Evolutionary conservation across 2,329 filamentous ascomycete species (phyloP).

Genomic region (Hirsutella thompsonii): DNA sequence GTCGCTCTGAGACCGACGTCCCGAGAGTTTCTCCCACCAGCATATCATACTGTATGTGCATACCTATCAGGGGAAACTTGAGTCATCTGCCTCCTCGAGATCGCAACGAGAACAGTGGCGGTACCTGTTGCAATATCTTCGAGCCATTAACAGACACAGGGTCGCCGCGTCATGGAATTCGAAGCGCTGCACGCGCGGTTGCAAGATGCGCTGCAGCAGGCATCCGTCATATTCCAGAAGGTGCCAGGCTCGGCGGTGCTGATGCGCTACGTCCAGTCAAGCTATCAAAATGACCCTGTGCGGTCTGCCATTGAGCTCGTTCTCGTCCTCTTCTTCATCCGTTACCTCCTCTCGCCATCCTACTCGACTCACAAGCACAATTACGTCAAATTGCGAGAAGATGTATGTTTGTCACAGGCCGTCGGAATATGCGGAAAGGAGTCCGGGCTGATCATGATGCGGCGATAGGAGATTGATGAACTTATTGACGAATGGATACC

Average conservation of each 20-base stretch:
- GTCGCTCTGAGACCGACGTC: too few species aligned
- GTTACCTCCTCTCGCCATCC: slow-evolving; percentile 81
- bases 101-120: too few species aligned
- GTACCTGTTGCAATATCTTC: too few species aligned
- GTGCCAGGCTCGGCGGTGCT: slow-evolving; percentile 90
- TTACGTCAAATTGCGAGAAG: slow-evolving; percentile 78
- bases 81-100: too few species aligned
- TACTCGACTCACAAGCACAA: slow-evolving; percentile 88
- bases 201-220: slow-evolving; percentile 36
- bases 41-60: too few species aligned
- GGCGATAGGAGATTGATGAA: slow-evolving; percentile 72
- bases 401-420: slow-evolving; percentile 25
- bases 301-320: slow-evolving; percentile 88
- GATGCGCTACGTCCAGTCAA: slow-evolving; percentile 89
- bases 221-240: slow-evolving; percentile 63
- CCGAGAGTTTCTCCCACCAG: too few species aligned
- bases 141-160: too few species aligned
- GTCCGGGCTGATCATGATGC: neutral
- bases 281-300: slow-evolving; percentile 94
- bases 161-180: slow-evolving; percentile 39
- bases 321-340: slow-evolving; percentile 87
- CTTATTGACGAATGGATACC: slow-evolving; percentile 93
- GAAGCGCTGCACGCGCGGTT: slow-evolving; percentile 42
- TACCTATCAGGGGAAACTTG: too few species aligned
- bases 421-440: neutral